phyloP scores from a whole-genome alignment of 352 stramenopile species.

The Pythium brassicae region DNA sequence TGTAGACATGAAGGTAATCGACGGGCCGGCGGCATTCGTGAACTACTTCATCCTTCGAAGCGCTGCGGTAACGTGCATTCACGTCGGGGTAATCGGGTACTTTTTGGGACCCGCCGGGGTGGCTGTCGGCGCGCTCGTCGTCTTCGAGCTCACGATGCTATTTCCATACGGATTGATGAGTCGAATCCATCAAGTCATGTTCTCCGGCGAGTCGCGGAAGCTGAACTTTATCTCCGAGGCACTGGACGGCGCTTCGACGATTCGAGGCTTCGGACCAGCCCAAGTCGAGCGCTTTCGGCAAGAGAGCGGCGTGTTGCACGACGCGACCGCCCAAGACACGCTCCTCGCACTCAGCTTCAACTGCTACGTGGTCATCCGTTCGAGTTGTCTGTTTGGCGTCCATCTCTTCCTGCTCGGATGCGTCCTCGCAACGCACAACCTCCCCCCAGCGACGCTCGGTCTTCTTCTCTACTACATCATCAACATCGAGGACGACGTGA shows the following conservation, averaged over 20 bases:
- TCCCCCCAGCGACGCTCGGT: conserved; percentile 26
- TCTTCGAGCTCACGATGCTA: conserved; percentile 2
- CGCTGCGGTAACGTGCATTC: neutral
- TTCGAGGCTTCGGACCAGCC: conserved; percentile 28
- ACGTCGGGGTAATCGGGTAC: conserved; percentile 24
- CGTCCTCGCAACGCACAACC: conserved; percentile 28
- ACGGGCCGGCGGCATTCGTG: conserved; percentile 18
- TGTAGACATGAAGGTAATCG: conserved; percentile 25
- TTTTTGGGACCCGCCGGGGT: conserved; percentile 18
- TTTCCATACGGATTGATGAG: neutral
- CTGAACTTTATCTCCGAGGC: conserved; percentile 43
- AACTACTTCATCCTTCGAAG: conserved; percentile 13
- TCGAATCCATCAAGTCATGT: conserved; percentile 18
- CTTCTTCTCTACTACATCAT: conserved; percentile 40
- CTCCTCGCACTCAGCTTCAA: conserved; percentile 26
- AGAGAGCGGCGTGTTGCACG: conserved; percentile 23
- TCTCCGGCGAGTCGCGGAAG: conserved; percentile 26
- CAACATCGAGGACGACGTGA: conserved; percentile 31
- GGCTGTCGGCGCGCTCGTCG: conserved; percentile 13
- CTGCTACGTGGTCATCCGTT: conserved; percentile 31
- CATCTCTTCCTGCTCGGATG: conserved; percentile 28
- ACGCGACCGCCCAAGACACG: conserved; percentile 22
- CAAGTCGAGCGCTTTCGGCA: conserved; percentile 28
- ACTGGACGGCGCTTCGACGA: conserved; percentile 30
- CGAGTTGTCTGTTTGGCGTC: conserved; percentile 24